These are phyloP conservation scores for Asterochloris sp. DNA, from an alignment of 139 green algal genomes.

Conservation along the genomic window DNA sequence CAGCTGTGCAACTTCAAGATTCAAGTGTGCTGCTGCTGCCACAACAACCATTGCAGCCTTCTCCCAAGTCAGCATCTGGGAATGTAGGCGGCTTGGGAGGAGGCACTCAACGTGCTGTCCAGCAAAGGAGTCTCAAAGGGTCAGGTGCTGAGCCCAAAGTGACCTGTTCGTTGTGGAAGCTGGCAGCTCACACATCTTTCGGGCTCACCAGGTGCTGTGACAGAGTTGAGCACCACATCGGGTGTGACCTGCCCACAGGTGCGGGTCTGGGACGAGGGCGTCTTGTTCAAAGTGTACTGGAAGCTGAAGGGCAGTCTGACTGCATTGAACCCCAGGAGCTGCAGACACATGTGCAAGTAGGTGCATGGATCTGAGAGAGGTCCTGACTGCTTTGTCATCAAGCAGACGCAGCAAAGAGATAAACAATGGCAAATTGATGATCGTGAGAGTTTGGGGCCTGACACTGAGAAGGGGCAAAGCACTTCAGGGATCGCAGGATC, in stretches of 20 bases:
- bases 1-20: neutral
- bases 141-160: neutral
- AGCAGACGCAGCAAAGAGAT: no score
- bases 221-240: constrained; percentile 4
- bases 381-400: no score
- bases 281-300: constrained; percentile 10
- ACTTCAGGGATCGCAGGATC: no score
- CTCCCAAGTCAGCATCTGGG: no score
- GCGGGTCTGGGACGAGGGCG: constrained; percentile 9
- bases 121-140: no score
- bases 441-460: no score
- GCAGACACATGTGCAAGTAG: constrained; percentile 24
- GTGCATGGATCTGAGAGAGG: no score
- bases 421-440: no score
- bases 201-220: constrained; percentile 2
- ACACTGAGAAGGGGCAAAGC: no score
- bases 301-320: constrained; percentile 42
- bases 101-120: no score
- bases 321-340: constrained; percentile 53
- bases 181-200: neutral
- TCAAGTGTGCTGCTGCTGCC: neutral
- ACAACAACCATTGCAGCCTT: neutral
- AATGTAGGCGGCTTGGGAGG: no score
- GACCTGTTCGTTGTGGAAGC: neutral
- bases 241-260: constrained; percentile 5